Conservation (phyloP, 805 yeast genomes). For the Candida andamanensis region DNA sequence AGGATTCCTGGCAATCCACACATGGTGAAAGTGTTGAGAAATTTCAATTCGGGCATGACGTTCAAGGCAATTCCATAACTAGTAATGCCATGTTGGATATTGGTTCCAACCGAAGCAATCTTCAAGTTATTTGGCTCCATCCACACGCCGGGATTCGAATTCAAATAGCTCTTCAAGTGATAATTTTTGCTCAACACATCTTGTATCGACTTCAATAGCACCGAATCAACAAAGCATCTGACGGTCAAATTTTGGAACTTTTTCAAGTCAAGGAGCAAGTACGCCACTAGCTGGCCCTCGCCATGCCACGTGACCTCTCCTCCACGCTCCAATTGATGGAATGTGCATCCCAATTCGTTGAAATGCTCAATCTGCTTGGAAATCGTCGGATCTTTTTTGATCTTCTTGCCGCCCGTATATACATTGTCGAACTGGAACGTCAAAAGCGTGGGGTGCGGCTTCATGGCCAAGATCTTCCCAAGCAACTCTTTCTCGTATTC, state of each 20-base stretch:
- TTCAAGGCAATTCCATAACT: constrained; percentile 89
- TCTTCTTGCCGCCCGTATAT: constrained; percentile 88
- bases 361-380: constrained; percentile 20
- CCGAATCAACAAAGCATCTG: constrained; percentile 57
- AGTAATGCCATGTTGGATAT: constrained; percentile 76
- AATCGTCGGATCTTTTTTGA: constrained; percentile 46
- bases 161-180: constrained; percentile 44
- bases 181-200: constrained; percentile 35
- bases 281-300: constrained; percentile 87
- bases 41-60: constrained; percentile 65
- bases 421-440: constrained; percentile 85
- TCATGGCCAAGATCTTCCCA: constrained; percentile 30
- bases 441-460: constrained; percentile 63
- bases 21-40: constrained; percentile 67
- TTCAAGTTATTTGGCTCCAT: constrained; percentile 46
- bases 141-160: constrained; percentile 90
- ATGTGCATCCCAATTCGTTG: constrained; percentile 46
- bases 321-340: constrained; percentile 80
- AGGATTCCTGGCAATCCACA: constrained; percentile 71
- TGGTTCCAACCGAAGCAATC: constrained; percentile 87
- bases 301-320: constrained; percentile 98
- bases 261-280: constrained; percentile 63
- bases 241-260: constrained; percentile 53
- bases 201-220: constrained; percentile 56
- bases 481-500: constrained; percentile 45